These are phyloP conservation scores for Dothistroma septosporum DNA, from an alignment of 2,329 filamentous ascomycete species.

Conservation along the genomic window DNA sequence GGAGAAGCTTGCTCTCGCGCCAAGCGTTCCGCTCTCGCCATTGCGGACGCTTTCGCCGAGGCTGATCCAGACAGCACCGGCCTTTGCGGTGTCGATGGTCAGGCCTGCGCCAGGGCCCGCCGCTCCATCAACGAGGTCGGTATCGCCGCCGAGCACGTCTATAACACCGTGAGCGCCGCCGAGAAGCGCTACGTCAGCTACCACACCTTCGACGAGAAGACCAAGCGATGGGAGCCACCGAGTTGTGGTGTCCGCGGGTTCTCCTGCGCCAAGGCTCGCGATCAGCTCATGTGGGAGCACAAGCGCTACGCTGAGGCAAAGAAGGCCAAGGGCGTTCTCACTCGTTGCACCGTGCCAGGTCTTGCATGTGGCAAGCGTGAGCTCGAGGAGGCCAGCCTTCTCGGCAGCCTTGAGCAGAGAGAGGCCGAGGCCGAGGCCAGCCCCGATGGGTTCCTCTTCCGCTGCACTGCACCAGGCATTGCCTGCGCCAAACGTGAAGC, in stretches of 20 bases:
- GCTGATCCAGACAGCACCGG: conserved; percentile 22
- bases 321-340: background rate
- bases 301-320: background rate
- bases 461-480: background rate
- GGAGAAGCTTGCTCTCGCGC: conserved; percentile 30
- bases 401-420: background rate
- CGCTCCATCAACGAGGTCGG: conserved; percentile 41
- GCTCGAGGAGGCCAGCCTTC: background rate
- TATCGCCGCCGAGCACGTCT: conserved; percentile 17
- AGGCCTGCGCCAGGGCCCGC: conserved; percentile 46
- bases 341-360: no score
- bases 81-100: conserved; percentile 39
- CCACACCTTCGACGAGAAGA: background rate
- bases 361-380: no score
- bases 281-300: background rate
- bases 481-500: background rate
- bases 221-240: background rate
- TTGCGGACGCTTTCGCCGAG: conserved; percentile 37
- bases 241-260: conserved; percentile 1
- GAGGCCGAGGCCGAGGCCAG: conserved; percentile 12
- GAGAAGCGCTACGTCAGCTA: conserved; percentile 12
- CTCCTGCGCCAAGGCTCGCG: background rate
- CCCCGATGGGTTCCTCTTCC: background rate
- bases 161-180: conserved; percentile 20
- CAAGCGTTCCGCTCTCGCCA: conserved; percentile 38